These are phyloP conservation scores for Kingdonia uniflora DNA, from an alignment of 164 flowering plant species.

Conservation along the genomic window DNA sequence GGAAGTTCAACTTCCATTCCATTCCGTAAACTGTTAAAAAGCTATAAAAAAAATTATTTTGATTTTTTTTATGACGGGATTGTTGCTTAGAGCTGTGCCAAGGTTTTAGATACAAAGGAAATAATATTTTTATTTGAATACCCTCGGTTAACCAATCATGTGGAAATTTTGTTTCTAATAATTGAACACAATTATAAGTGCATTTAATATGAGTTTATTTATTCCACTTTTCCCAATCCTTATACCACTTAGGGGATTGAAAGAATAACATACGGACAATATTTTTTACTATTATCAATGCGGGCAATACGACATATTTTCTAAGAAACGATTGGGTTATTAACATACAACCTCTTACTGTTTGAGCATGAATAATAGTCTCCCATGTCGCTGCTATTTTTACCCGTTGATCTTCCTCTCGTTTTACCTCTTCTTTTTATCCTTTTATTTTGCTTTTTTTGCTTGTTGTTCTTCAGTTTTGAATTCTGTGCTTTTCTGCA, in stretches of 20 bases:
- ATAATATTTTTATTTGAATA: not conserved
- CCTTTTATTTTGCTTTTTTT: too few species aligned
- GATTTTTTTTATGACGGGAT: not conserved
- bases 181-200: not conserved
- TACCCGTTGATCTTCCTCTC: too few species aligned
- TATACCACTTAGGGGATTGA: not conserved
- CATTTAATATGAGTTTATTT: not conserved
- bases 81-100: not conserved
- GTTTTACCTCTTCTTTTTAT: too few species aligned
- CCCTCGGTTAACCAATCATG: not conserved
- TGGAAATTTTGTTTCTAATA: not conserved
- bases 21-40: not conserved
- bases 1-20: not conserved
- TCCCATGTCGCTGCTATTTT: too few species aligned
- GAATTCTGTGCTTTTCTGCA: too few species aligned
- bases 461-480: too few species aligned
- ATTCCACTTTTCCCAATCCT: not conserved
- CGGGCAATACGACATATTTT: not conserved
- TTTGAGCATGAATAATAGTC: not conserved
- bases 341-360: not conserved
- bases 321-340: constrained; percentile 1
- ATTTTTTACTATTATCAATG: not conserved
- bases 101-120: not conserved
- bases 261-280: not conserved
- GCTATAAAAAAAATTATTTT: not conserved